Evolutionary conservation across 1,284 basidiomycete genomes (phyloP).

Genomic region (Chalciporus sp.): DNA sequence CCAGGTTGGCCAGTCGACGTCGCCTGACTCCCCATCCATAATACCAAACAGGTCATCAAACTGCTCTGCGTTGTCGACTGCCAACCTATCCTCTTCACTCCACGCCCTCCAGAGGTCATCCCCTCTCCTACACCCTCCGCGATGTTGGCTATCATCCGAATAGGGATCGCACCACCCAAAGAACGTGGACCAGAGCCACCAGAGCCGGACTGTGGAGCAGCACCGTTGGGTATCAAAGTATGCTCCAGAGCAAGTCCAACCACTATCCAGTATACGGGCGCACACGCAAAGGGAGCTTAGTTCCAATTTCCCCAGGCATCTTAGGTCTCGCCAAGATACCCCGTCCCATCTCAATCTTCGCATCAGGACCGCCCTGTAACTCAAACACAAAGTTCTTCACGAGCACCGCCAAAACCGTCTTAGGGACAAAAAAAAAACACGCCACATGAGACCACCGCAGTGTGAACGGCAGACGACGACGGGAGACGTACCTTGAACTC

Average conservation of each 20-base stretch:
- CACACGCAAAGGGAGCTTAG: slow-evolving; percentile 23
- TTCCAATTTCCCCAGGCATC: slow-evolving; percentile 26
- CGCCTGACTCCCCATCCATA: slow-evolving; percentile 56
- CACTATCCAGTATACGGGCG: slow-evolving; percentile 5
- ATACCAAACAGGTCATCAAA: slow-evolving; percentile 66
- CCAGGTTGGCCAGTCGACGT: slow-evolving; percentile 10
- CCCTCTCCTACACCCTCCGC: slow-evolving; percentile 60
- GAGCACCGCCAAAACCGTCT: slow-evolving; percentile 24
- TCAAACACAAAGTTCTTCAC: slow-evolving; percentile 26
- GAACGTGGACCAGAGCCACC: too few species aligned
- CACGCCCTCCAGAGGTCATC: slow-evolving; percentile 51
- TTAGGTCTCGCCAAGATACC: slow-evolving; percentile 23
- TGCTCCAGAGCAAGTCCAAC: background rate
- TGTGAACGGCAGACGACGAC: background rate
- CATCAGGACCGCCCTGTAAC: slow-evolving; percentile 18
- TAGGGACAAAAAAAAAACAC: too few species aligned
- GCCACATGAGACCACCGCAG: background rate
- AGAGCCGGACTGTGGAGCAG: background rate
- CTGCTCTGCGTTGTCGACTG: slow-evolving; percentile 63
- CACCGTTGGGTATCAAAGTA: slow-evolving; percentile 71
- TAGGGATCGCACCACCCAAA: slow-evolving; percentile 44
- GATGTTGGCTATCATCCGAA: slow-evolving; percentile 49
- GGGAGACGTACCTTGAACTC: slow-evolving; percentile 49
- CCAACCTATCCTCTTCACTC: slow-evolving; percentile 47
- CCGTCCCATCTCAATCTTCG: slow-evolving; percentile 18